Conservation (phyloP, 2,329 filamentous ascomycete genomes). For the Mycosphaerella sp. region DNA sequence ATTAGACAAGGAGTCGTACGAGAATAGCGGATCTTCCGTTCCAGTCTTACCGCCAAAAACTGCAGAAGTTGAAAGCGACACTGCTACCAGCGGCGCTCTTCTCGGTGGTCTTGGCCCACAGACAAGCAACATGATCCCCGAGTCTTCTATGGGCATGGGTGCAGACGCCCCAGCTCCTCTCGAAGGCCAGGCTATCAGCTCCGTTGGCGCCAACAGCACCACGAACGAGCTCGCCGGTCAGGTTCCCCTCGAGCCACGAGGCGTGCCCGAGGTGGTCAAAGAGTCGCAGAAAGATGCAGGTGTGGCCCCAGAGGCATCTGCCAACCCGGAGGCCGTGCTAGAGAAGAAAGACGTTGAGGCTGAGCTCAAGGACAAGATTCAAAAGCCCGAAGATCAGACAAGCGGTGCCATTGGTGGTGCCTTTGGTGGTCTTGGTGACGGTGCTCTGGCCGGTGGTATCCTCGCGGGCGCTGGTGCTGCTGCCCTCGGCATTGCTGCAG, state of each 20-base stretch:
- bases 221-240: slow-evolving; percentile 43
- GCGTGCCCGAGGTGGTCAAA: slow-evolving; percentile 58
- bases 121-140: slow-evolving; percentile 64
- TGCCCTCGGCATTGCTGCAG: slow-evolving; percentile 39
- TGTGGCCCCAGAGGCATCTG: slow-evolving; percentile 58
- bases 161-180: slow-evolving; percentile 23
- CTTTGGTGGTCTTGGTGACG: slow-evolving; percentile 27
- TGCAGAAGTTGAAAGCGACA: slow-evolving; percentile 19
- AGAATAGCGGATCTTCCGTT: slow-evolving; percentile 61
- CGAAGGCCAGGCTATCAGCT: slow-evolving; percentile 18
- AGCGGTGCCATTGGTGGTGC: slow-evolving; percentile 35
- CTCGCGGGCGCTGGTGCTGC: slow-evolving; percentile 33
- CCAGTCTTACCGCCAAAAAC: slow-evolving; percentile 41
- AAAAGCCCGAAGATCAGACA: slow-evolving; percentile 34
- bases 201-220: slow-evolving; percentile 31
- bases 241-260: slow-evolving; percentile 42
- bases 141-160: slow-evolving; percentile 71
- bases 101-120: slow-evolving; percentile 46
- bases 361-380: slow-evolving; percentile 62
- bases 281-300: slow-evolving; percentile 65
- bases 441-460: slow-evolving; percentile 21
- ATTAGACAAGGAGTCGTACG: slow-evolving; percentile 79
- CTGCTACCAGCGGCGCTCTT: slow-evolving; percentile 30
- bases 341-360: slow-evolving; percentile 67
- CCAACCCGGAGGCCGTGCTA: slow-evolving; percentile 56